Evolutionary conservation across 345 rosid species (phyloP).

Genomic region (Noccaea bulbosa): DNA sequence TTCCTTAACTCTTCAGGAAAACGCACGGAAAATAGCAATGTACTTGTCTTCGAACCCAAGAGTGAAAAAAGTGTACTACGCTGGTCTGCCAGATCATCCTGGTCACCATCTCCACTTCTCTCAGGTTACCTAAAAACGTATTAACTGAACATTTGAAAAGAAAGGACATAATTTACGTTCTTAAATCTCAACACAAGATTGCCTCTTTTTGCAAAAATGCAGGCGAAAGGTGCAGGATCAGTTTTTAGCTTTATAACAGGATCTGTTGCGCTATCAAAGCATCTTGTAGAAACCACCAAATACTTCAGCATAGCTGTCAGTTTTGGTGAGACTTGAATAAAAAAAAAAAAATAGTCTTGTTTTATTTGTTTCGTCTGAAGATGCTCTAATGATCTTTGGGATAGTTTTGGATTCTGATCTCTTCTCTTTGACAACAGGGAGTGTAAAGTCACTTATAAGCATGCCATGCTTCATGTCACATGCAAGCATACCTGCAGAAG

Average conservation of each 20-base stretch:
- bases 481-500: slow-evolving; percentile 83
- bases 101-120: slow-evolving; percentile 85
- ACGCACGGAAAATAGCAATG: slow-evolving; percentile 85
- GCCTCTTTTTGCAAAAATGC: slow-evolving; percentile 31
- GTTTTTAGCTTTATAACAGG: slow-evolving; percentile 96
- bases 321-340: slow-evolving; percentile 74
- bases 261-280: slow-evolving; percentile 82
- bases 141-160: not conserved
- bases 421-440: slow-evolving; percentile 54
- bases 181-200: slow-evolving; percentile 6
- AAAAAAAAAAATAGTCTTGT: no score
- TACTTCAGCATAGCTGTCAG: slow-evolving; percentile 96
- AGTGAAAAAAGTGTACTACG: slow-evolving; percentile 84
- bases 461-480: slow-evolving; percentile 99
- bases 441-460: slow-evolving; percentile 96
- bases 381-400: not conserved
- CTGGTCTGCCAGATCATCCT: slow-evolving; percentile 87
- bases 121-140: slow-evolving; percentile 58
- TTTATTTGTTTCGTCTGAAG: not conserved
- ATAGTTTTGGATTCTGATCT: slow-evolving; percentile 9
- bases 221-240: slow-evolving; percentile 97
- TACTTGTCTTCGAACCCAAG: slow-evolving; percentile 79
- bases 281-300: slow-evolving; percentile 82
- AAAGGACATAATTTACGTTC: not conserved
- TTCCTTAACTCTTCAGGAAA: slow-evolving; percentile 55